Base-by-base conservation (phyloP, 768 basidiomycete genomes). In the Clathrus columnatus region DNA sequence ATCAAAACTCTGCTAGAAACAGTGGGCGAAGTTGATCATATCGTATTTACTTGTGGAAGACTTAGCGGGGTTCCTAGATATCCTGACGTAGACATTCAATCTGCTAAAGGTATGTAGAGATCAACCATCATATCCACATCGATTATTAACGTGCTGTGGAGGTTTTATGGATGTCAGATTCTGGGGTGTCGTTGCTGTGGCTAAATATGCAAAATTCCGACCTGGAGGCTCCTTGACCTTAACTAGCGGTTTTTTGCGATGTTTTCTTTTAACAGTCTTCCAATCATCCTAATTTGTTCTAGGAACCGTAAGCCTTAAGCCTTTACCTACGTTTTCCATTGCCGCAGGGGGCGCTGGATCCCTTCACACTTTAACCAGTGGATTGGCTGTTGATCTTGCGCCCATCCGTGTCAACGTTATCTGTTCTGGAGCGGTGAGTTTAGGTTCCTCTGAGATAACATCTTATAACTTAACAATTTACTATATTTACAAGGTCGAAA, bases 321-420 rank as follows among this genome's bases (percentile, higher is more conserved):
- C 60, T 7, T 18, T 17, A 10, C 45, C 45, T 44, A 45, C 41
- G 16, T 59, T 57, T 53, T 42, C 54, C 17, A 47, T 61, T 10
- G 59, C 45, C 4, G 54, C 59, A 11, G 59, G 54, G 7, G 42
- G 55, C 10, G 43, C 54, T 6, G 60, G 60, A 21, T 57, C 60
- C 17, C 41, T 53, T 32, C 58, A 61, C 48, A 32, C 24, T 11
- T 36, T 61, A 14, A 59, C 59, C 6, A 28, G 60, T 14, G 60
- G 60, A 7, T 43, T 61, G 16, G 58, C 60, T 17, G 59, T 61
- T n/a, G 59, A 61, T 49, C 53, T 61, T 8, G 60, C 60, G 11
- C 60, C 59, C 1, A 59, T 59, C 26, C 59, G 60, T 11, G 60
- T 61, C 21, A 61, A 61, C 27, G 28, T 29, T 16, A 50, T 61